Conservation (phyloP, 2,329 filamentous ascomycete species). For the Clonostachys rosea region DNA sequence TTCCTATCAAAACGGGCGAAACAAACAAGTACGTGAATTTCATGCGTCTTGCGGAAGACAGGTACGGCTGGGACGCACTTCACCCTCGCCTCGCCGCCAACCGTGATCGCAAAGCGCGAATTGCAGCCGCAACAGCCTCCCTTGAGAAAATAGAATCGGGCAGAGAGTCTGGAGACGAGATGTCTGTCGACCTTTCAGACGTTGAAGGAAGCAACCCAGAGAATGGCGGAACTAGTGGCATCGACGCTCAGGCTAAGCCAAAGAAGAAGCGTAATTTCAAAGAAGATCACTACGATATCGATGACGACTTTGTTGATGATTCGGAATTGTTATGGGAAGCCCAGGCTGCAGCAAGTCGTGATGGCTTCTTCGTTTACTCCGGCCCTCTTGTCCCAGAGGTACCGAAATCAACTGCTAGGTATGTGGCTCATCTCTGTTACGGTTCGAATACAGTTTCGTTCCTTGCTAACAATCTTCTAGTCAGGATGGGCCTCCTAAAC, state of each 20-base stretch:
- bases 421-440: constrained; percentile 19
- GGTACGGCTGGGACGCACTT: constrained; percentile 90
- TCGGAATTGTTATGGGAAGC: constrained; percentile 95
- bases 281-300: constrained; percentile 79
- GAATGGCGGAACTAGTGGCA: constrained; percentile 60
- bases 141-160: constrained; percentile 71
- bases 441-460: neutral
- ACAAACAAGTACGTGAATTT: constrained; percentile 94
- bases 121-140: constrained; percentile 82
- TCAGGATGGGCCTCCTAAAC: constrained; percentile 68
- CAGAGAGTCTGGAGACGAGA: constrained; percentile 73
- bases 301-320: constrained; percentile 85
- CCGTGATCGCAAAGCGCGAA: constrained; percentile 79
- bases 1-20: constrained; percentile 69
- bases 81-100: constrained; percentile 89
- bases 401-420: constrained; percentile 62
- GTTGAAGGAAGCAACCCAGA: constrained; percentile 84
- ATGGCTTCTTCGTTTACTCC: constrained; percentile 97
- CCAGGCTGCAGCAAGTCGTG: constrained; percentile 86
- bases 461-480: constrained; percentile 40
- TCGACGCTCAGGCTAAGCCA: constrained; percentile 58
- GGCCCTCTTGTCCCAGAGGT: constrained; percentile 85
- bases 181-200: constrained; percentile 73
- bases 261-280: constrained; percentile 79
- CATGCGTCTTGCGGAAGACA: constrained; percentile 86